Conservation (phyloP, 805 yeast genomes). For the Cyberlindnera nakhonratchasimensis region DNA sequence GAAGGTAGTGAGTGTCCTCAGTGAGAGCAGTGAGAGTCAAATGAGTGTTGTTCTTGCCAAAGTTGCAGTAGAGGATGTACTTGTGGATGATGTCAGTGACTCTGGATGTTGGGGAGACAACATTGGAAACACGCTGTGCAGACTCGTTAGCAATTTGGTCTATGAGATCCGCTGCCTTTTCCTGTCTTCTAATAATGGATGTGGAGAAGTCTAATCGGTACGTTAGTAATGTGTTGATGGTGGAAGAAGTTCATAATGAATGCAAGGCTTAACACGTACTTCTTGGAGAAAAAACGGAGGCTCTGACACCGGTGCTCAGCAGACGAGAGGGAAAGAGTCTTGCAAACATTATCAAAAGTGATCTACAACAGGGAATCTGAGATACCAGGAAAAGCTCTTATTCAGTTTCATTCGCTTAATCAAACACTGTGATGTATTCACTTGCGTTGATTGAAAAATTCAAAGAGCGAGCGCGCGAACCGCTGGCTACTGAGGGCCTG, state of each 20-base stretch:
- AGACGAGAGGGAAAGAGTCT: conserved; percentile 7
- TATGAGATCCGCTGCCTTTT: conserved; percentile 1
- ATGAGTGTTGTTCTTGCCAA: conserved; percentile 80
- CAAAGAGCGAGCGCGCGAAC: not conserved
- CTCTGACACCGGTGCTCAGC: conserved; percentile 6
- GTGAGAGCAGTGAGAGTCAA: conserved; percentile 69
- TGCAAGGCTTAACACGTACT: conserved; percentile 1
- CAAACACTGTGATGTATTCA: too few species aligned
- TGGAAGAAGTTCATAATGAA: too few species aligned
- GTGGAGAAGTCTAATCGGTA: conserved; percentile 9
- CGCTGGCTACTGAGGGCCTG: too few species aligned
- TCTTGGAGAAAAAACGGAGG: conserved; percentile 6
- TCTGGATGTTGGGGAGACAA: conserved; percentile 12
- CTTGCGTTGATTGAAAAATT: too few species aligned
- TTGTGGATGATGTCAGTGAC: conserved; percentile 41
- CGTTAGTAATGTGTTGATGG: conserved; percentile 6
- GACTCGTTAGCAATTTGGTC: not conserved
- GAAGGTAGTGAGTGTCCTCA: conserved; percentile 57
- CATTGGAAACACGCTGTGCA: conserved; percentile 10
- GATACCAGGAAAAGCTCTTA: too few species aligned
- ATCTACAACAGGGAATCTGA: too few species aligned
- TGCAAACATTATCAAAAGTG: conserved; percentile 7
- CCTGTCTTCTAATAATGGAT: conserved; percentile 7
- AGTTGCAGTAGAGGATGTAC: conserved; percentile 72
- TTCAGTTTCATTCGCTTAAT: not conserved